phyloP scores from a whole-genome alignment of 495 filamentous ascomycete genomes.

The Parathielavia hyrcaniae region DNA sequence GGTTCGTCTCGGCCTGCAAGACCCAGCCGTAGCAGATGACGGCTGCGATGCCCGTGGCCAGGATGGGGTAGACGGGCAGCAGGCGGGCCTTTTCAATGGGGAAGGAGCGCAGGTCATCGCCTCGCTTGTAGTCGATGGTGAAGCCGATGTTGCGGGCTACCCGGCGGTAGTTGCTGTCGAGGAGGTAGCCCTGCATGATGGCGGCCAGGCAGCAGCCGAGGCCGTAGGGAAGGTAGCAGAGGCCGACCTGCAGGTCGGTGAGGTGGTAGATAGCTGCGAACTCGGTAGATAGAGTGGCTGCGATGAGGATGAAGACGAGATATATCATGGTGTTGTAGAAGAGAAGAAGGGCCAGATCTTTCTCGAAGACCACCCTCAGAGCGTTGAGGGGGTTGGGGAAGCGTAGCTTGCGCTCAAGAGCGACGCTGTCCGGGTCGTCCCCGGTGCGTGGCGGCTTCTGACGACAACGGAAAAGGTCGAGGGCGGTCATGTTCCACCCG shows the following conservation, averaged over 20 bases:
- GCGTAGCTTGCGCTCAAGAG: conserved; percentile 44
- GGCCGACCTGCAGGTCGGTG: conserved; percentile 60
- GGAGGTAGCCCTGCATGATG: conserved; percentile 54
- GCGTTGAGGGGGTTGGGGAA: conserved; percentile 68
- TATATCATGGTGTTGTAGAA: conserved; percentile 49
- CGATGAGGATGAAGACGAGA: conserved; percentile 41
- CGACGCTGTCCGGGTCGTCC: neutral
- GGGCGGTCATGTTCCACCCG: conserved; percentile 47
- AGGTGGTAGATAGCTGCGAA: conserved; percentile 58
- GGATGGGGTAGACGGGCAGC: conserved; percentile 46
- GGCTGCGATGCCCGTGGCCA: conserved; percentile 37
- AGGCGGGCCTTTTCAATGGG: conserved; percentile 61
- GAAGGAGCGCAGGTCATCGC: conserved; percentile 50
- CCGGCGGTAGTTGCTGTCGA: conserved; percentile 54
- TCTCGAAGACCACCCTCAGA: conserved; percentile 58
- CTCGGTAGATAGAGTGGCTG: conserved; percentile 52
- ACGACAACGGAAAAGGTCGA: conserved; percentile 39
- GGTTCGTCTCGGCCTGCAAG: conserved; percentile 39
- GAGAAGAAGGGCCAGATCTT: conserved; percentile 47
- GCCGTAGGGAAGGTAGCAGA: conserved; percentile 57
- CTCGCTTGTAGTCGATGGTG: conserved; percentile 45
- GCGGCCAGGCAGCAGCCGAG: conserved; percentile 62
- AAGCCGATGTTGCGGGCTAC: conserved; percentile 45
- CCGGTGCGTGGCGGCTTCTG: neutral
- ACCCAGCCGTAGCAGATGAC: conserved; percentile 56